phyloP scores from a whole-genome alignment of 768 basidiomycete species.

The Mycena amicta region DNA sequence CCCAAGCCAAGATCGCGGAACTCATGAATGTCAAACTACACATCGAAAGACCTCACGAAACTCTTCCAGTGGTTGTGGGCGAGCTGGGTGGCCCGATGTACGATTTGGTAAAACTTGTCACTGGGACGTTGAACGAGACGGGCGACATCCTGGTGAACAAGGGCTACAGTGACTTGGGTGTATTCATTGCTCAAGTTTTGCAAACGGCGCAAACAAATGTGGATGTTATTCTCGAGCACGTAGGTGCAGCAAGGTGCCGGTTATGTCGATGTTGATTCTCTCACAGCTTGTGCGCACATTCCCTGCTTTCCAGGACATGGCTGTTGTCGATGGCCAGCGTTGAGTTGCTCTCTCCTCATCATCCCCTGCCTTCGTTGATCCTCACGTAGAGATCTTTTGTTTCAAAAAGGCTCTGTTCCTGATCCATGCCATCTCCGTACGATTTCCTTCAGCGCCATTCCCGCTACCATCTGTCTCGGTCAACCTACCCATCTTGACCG shows the following conservation, averaged over 20 bases:
- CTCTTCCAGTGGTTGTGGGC: slow-evolving; percentile 69
- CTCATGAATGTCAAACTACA: slow-evolving; percentile 73
- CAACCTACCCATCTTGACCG: slow-evolving; percentile 68
- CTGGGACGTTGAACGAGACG: slow-evolving; percentile 67
- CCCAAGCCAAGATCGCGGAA: slow-evolving; percentile 63
- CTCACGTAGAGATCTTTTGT: slow-evolving; percentile 1
- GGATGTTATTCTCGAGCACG: slow-evolving; percentile 67
- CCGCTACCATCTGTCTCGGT: slow-evolving; percentile 58
- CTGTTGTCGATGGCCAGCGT: slow-evolving; percentile 65
- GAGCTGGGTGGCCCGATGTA: slow-evolving; percentile 75
- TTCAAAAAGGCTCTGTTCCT: slow-evolving; percentile 76
- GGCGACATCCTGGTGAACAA: slow-evolving; percentile 60
- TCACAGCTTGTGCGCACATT: slow-evolving; percentile 73
- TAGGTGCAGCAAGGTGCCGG: slow-evolving; percentile 40
- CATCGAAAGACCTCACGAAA: slow-evolving; percentile 69
- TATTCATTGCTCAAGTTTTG: slow-evolving; percentile 72
- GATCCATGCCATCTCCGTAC: slow-evolving; percentile 64
- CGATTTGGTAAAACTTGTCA: slow-evolving; percentile 72
- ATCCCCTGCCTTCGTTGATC: slow-evolving; percentile 8
- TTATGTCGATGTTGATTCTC: slow-evolving; percentile 16
- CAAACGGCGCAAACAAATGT: slow-evolving; percentile 52
- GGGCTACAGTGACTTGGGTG: slow-evolving; percentile 73
- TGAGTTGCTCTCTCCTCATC: slow-evolving; percentile 34
- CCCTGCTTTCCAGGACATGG: slow-evolving; percentile 84
- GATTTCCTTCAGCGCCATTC: slow-evolving; percentile 66